Percentiles rank a stretch among this genome's conserved stretches.
These are phyloP conservation scores for Dacryopinax spathularia DNA, from an alignment of 768 basidiomycete species.

Conservation along the genomic window DNA sequence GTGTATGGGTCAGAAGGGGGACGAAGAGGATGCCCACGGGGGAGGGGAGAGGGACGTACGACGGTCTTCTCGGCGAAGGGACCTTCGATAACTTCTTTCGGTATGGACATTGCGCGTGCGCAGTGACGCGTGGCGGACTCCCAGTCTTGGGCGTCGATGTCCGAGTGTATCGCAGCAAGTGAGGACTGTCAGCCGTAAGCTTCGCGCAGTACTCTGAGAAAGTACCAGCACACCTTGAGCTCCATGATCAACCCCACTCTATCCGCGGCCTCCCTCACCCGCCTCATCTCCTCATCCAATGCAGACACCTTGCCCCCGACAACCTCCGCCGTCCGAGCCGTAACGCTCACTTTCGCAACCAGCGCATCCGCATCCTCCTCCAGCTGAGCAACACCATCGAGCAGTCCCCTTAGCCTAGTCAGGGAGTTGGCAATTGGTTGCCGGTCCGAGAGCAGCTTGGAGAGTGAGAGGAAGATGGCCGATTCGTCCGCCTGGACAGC, in stretches of 20 bases:
- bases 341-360: conserved; percentile 46
- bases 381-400: conserved; percentile 50
- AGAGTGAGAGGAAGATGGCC: conserved; percentile 56
- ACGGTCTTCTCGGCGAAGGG: conserved; percentile 78
- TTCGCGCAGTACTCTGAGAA: not conserved
- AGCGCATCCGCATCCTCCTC: conserved; percentile 43
- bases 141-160: conserved; percentile 81
- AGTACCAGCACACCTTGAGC: conserved; percentile 51
- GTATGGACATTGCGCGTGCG: conserved; percentile 76
- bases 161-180: conserved; percentile 36
- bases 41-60: conserved; percentile 42
- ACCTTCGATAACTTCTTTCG: conserved; percentile 61
- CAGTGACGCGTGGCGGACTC: conserved; percentile 87
- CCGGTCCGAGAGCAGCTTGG: conserved; percentile 51
- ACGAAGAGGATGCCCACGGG: not conserved
- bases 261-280: conserved; percentile 81
- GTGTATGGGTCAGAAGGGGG: conserved; percentile 2
- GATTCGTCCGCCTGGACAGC: conserved; percentile 58
- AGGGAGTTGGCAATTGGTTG: conserved; percentile 53
- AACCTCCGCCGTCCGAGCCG: conserved; percentile 66
- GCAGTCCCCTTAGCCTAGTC: conserved; percentile 42
- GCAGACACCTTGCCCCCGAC: conserved; percentile 82
- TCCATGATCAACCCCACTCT: conserved; percentile 88
- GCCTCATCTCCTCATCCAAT: conserved; percentile 84
- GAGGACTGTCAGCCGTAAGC: conserved; percentile 42